Evolutionary conservation across 352 stramenopile species (phyloP).

Genomic region (Pythium apleroticum): DNA sequence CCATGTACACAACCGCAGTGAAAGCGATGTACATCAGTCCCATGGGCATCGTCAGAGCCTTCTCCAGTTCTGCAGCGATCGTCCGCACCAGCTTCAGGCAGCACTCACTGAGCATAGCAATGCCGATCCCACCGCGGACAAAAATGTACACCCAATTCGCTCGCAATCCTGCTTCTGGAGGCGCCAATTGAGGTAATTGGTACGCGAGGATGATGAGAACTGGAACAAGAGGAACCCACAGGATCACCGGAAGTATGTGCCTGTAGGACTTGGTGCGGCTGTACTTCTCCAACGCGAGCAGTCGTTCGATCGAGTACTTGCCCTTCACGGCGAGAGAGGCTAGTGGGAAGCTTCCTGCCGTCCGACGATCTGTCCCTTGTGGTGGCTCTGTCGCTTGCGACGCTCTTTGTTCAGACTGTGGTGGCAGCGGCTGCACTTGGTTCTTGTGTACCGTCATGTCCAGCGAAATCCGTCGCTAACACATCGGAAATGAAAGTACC

Average conservation of each 20-base stretch:
- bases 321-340: neutral
- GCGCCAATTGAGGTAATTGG: neutral
- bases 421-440: neutral
- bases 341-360: neutral
- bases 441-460: neutral
- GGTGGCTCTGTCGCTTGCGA: neutral
- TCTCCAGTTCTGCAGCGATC: neutral
- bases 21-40: neutral
- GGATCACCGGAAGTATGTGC: neutral
- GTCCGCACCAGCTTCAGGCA: neutral
- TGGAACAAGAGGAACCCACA: neutral
- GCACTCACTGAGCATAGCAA: neutral
- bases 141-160: slow-evolving; percentile 1
- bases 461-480: too few relatives aligned
- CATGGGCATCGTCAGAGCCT: neutral
- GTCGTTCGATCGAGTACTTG: neutral
- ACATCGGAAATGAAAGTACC: too few relatives aligned
- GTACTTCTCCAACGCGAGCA: neutral
- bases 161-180: neutral
- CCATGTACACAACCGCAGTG: neutral
- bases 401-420: neutral
- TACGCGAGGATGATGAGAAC: neutral
- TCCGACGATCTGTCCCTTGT: neutral
- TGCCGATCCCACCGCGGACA: neutral
- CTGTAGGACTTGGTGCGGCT: neutral